phyloP scores from a whole-genome alignment of 257 asterid genomes.

The Plantago ovata region DNA sequence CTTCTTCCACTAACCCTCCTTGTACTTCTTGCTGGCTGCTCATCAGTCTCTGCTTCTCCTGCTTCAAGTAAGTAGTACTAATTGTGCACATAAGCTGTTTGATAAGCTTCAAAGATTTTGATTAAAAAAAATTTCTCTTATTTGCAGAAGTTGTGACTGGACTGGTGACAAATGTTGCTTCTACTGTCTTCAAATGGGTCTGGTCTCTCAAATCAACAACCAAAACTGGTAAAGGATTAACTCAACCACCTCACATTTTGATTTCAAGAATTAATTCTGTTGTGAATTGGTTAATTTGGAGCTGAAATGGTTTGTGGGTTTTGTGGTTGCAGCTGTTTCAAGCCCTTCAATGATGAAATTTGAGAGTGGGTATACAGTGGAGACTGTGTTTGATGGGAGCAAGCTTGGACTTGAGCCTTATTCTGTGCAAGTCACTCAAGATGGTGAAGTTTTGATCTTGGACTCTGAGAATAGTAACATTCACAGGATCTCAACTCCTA shows the following conservation, averaged over 20 bases:
- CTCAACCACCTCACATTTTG: slow-evolving; percentile 4
- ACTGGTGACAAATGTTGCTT: slow-evolving; percentile 73
- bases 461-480: slow-evolving; percentile 86
- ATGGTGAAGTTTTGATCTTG: slow-evolving; percentile 67
- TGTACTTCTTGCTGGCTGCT: slow-evolving; percentile 43
- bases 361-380: slow-evolving; percentile 87
- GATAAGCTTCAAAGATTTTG: not conserved
- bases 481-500: slow-evolving; percentile 74
- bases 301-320: slow-evolving; percentile 16
- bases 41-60: slow-evolving; percentile 74
- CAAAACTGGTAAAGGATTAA: slow-evolving; percentile 46
- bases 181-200: slow-evolving; percentile 71
- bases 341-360: slow-evolving; percentile 95
- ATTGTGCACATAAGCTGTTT: not conserved
- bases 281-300: not conserved
- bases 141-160: slow-evolving; percentile 74
- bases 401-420: slow-evolving; percentile 85
- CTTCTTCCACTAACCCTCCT: slow-evolving; percentile 33
- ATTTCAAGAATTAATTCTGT: slow-evolving; percentile 22
- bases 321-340: slow-evolving; percentile 44
- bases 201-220: slow-evolving; percentile 77
- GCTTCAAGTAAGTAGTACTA: slow-evolving; percentile 65
- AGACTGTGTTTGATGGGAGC: slow-evolving; percentile 97
- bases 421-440: slow-evolving; percentile 60
- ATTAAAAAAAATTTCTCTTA: too few species aligned